A percentile compares a stretch with the other conserved stretches of the same genome.
Conservation (phyloP, 768 basidiomycete species). For the Lactarius evosmus region DNA sequence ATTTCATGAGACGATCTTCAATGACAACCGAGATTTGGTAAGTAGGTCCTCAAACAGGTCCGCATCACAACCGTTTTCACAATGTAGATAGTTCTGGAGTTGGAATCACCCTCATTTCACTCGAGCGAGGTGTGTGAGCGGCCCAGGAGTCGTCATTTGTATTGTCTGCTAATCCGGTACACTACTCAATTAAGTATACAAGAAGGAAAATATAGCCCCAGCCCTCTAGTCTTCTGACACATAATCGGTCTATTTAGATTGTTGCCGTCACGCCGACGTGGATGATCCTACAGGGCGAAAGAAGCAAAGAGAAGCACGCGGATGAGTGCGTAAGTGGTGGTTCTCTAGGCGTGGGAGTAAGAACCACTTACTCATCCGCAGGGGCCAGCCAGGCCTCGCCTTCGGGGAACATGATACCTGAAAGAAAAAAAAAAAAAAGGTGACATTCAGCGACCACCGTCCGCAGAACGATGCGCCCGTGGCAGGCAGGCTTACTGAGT, state of each 20-base stretch:
- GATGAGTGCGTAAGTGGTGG: not conserved
- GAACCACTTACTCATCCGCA: constrained; percentile 47
- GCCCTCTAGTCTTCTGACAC: not conserved
- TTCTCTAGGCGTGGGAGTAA: not conserved
- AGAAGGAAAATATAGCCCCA: not conserved
- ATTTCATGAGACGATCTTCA: too few relatives aligned
- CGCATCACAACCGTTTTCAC: too few relatives aligned
- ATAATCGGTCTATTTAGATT: not conserved
- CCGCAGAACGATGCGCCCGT: not conserved
- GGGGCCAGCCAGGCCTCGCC: constrained; percentile 55
- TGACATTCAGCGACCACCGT: not conserved
- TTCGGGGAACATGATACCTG: constrained; percentile 61
- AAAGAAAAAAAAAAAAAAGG: not conserved
- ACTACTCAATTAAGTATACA: not conserved
- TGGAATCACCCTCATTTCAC: not conserved
- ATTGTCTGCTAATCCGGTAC: not conserved
- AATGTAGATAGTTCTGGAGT: not conserved
- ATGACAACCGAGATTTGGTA: too few relatives aligned
- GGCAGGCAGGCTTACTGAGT: constrained; percentile 40
- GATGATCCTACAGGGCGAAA: constrained; percentile 15
- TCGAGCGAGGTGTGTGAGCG: not conserved
- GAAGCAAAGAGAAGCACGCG: not conserved
- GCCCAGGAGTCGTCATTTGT: not conserved
- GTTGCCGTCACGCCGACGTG: constrained; percentile 22
- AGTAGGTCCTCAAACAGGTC: too few relatives aligned